Evolutionary conservation across 2,329 filamentous ascomycete genomes (phyloP).

Genomic region (Monilinia vaccinii-corymbosi): DNA sequence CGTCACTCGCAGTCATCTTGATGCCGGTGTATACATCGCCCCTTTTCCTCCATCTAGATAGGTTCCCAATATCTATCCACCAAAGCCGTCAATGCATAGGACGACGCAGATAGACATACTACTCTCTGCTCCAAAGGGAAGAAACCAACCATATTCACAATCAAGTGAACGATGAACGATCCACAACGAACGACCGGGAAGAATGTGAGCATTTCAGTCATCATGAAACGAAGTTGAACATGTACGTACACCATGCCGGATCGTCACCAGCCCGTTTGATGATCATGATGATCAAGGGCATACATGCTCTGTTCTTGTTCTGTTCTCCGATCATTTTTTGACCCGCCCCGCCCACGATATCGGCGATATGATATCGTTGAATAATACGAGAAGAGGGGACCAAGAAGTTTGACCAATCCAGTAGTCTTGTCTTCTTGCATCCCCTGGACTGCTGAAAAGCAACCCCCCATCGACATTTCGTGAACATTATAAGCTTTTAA

Average conservation of each 20-base stretch:
- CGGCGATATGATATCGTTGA: background rate
- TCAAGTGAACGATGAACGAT: background rate
- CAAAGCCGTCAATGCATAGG: background rate
- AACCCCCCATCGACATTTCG: no score
- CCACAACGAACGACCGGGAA: no score
- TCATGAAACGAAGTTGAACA: background rate
- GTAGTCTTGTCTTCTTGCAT: no score
- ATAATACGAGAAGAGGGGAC: constrained; percentile 1
- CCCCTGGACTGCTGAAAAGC: no score
- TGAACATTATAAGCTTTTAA: no score
- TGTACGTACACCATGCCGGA: background rate
- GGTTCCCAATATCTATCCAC: no score
- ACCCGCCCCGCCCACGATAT: no score
- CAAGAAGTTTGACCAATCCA: no score
- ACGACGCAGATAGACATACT: background rate
- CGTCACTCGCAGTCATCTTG: background rate
- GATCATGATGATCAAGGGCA: no score
- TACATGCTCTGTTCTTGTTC: no score
- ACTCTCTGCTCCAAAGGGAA: background rate
- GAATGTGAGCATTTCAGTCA: no score
- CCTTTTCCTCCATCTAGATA: background rate
- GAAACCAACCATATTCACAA: background rate
- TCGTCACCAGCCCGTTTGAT: background rate
- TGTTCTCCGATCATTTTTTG: no score
- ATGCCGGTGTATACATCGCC: background rate